These are phyloP conservation scores for Cynanchum wilfordii DNA, from an alignment of 257 asterid species.

Conservation along the genomic window DNA sequence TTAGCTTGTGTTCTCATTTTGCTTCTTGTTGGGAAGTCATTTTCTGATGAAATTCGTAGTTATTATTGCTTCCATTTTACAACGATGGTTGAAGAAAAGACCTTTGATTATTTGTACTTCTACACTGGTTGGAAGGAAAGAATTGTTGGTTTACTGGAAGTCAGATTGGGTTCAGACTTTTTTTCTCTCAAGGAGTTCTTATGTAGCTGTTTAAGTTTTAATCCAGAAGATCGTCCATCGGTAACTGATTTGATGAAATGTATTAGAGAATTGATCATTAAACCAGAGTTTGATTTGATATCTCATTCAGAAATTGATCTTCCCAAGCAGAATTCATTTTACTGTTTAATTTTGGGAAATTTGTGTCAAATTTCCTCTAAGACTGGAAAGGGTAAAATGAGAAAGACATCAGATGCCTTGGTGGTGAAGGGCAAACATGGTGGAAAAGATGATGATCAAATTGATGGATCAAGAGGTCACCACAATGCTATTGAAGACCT, in stretches of 20 bases:
- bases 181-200: slow-evolving; percentile 36
- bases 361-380: slow-evolving; percentile 29
- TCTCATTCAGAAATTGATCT: slow-evolving; percentile 21
- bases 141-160: slow-evolving; percentile 35
- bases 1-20: slow-evolving; percentile 56
- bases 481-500: slow-evolving; percentile 50
- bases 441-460: slow-evolving; percentile 20
- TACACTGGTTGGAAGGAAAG: slow-evolving; percentile 49
- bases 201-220: slow-evolving; percentile 50
- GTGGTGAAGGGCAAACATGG: slow-evolving; percentile 26
- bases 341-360: slow-evolving; percentile 47
- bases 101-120: slow-evolving; percentile 31
- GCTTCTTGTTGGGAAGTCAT: slow-evolving; percentile 54
- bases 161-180: slow-evolving; percentile 36
- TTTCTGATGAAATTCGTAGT: slow-evolving; percentile 37
- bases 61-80: slow-evolving; percentile 25
- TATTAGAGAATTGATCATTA: slow-evolving; percentile 44
- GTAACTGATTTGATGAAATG: slow-evolving; percentile 61
- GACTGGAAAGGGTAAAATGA: slow-evolving; percentile 19
- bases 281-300: slow-evolving; percentile 34
- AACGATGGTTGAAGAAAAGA: slow-evolving; percentile 30
- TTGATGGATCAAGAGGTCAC: slow-evolving; percentile 25
- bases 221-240: slow-evolving; percentile 51
- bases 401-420: slow-evolving; percentile 15
- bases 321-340: slow-evolving; percentile 21